phyloP scores from a whole-genome alignment of 768 basidiomycete genomes.

The Pisolithus tinctorius region DNA sequence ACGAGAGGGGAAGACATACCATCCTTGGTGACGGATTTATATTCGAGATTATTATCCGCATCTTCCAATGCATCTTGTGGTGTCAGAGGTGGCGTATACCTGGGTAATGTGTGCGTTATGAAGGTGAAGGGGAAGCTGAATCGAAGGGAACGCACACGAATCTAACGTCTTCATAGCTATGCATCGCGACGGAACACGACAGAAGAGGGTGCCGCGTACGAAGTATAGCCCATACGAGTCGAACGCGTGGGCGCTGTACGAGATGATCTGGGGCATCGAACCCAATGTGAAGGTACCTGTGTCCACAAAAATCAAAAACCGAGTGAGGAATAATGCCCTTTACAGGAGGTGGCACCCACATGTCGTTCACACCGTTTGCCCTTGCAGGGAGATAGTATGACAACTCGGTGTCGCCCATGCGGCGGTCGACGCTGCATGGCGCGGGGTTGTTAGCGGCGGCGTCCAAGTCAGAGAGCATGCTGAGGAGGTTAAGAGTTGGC shows the following conservation, averaged over 20 bases:
- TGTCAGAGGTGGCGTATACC: slow-evolving; percentile 40
- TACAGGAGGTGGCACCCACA: slow-evolving; percentile 40
- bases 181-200: slow-evolving; percentile 54
- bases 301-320: not conserved
- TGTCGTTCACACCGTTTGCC: slow-evolving; percentile 81
- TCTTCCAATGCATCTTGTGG: slow-evolving; percentile 38
- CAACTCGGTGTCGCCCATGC: slow-evolving; percentile 66
- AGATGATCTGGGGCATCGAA: slow-evolving; percentile 43
- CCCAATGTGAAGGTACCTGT: slow-evolving; percentile 76
- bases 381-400: slow-evolving; percentile 78
- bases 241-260: slow-evolving; percentile 42
- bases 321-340: not conserved
- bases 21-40: slow-evolving; percentile 45
- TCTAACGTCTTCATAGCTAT: slow-evolving; percentile 52
- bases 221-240: slow-evolving; percentile 64
- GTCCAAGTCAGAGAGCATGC: no score
- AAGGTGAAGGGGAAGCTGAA: not conserved
- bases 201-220: slow-evolving; percentile 67
- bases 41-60: slow-evolving; percentile 45
- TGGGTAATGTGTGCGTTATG: slow-evolving; percentile 14
- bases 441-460: not conserved
- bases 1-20: slow-evolving; percentile 29
- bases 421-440: slow-evolving; percentile 33
- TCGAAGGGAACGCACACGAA: slow-evolving; percentile 49
- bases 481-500: no score